phyloP scores from a whole-genome alignment of 805 yeast genomes.

The Lipomyces spencermartinsiae region DNA sequence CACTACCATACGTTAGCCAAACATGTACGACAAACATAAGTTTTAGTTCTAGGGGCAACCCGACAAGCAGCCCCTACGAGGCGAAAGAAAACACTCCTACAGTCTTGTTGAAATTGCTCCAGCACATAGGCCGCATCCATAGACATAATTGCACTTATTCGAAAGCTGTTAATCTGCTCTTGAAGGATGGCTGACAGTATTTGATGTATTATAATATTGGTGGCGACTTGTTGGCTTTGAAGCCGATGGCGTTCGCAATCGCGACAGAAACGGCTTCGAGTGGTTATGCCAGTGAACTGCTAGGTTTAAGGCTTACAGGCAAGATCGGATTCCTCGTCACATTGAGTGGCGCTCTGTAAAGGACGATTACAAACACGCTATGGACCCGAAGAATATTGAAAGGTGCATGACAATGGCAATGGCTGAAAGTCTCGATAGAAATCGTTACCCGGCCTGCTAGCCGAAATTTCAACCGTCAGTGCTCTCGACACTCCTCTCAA shows the following conservation, averaged over 20 bases:
- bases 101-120: conserved; percentile 65
- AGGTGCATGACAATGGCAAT: too few relatives aligned
- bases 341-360: too few relatives aligned
- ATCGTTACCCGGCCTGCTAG: too few relatives aligned
- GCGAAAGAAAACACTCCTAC: conserved; percentile 29
- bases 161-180: background rate
- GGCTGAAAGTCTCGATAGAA: too few relatives aligned
- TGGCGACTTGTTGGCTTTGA: background rate
- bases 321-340: too few relatives aligned
- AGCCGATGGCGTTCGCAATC: background rate
- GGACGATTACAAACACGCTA: too few relatives aligned
- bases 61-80: background rate
- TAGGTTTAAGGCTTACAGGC: background rate
- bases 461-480: too few relatives aligned
- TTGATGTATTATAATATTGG: background rate
- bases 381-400: too few relatives aligned
- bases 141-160: conserved; percentile 22
- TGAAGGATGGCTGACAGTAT: conserved; percentile 10
- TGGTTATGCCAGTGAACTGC: too few relatives aligned
- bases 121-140: conserved; percentile 89
- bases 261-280: background rate
- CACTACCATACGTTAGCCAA: conserved; percentile 45
- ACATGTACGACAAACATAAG: background rate
- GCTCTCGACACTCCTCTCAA: too few relatives aligned
- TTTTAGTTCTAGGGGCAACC: background rate